Base-by-base conservation (phyloP, 169 alveolate species). In the Eimeria necatrix region DNA sequence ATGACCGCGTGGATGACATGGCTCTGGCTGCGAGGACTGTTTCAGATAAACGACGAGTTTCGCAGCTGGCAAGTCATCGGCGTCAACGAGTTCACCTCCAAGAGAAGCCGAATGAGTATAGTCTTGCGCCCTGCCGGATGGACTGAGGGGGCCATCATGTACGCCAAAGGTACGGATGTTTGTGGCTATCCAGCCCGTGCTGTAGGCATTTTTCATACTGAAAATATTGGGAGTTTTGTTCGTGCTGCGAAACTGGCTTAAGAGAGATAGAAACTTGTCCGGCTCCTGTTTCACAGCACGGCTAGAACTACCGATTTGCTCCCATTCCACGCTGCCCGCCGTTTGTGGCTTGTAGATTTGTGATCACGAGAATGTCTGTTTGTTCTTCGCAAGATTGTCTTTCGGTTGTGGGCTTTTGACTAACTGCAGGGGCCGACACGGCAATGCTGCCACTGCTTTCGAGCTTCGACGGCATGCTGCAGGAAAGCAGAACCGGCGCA, bases 31-130 rank as follows among this genome's bases (percentile, higher is more conserved):
- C 78, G 78, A n/a, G 32, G 12, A n/a, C 0, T n/a, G 78, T 20
- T 32, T n/a, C 74, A 52, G 74, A 88, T 88, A 10, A 88, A 88
- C 59, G 94, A 78, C 70, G 84, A 88, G 49, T 56, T 64, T 71
- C 68, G 94, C 6, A 78, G 94, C 32, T 88, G 94, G 94, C 94
- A 88, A n/a, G 78, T 91, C 18, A 91, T 92, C 26, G 95, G 95
- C 10, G 93, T 92, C 46, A 92, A 92, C 87, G 93, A 81, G 78
- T 99, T 98, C 94, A 98, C 98, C 74, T 96, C 98, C 60, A 97
- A 97, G 59, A 96, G 99, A 78, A 98, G 98, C 96, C 96, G 99
- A 85, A 98, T 98, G 99, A 97, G 99, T 81, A 98, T 99, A 4
- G 97, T 99, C 26, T 98, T 98, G 0, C 56, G 89, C 22, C 94